These are phyloP conservation scores for Sparassis latifolia DNA, from an alignment of 1,284 basidiomycete genomes.

Conservation along the genomic window DNA sequence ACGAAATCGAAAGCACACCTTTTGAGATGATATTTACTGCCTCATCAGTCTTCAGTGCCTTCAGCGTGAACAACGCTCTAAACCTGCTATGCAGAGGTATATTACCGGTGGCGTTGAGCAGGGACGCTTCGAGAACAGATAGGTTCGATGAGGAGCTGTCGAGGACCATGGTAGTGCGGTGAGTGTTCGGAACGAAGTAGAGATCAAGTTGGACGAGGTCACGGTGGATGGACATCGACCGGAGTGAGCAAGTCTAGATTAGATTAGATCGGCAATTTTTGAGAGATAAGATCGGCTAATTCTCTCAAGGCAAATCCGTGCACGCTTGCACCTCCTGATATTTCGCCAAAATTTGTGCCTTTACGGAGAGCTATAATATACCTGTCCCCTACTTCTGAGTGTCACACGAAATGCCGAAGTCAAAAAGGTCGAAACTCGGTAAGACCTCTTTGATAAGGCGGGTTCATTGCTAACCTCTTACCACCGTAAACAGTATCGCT, in stretches of 20 bases:
- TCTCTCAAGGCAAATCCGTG: constrained; percentile 1
- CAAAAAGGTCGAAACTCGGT: constrained; percentile 82
- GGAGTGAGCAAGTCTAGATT: constrained; percentile 11
- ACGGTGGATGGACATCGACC: constrained; percentile 7
- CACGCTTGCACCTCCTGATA: background rate
- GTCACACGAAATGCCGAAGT: constrained; percentile 68
- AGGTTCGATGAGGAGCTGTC: constrained; percentile 19
- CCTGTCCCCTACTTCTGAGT: background rate
- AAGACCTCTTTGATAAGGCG: constrained; percentile 4
- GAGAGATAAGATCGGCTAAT: constrained; percentile 16
- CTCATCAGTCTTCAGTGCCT: constrained; percentile 75
- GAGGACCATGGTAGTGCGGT: constrained; percentile 23
- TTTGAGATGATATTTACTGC: constrained; percentile 84
- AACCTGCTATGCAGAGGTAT: constrained; percentile 87
- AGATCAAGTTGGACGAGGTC: constrained; percentile 5
- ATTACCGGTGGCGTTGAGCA: constrained; percentile 72
- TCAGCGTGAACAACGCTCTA: constrained; percentile 90
- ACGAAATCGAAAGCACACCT: constrained; percentile 40
- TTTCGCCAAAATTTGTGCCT: background rate
- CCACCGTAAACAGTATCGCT: constrained; percentile 49
- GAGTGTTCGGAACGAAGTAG: background rate
- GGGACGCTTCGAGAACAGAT: constrained; percentile 52
- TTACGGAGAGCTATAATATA: too few relatives aligned
- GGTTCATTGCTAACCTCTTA: background rate
- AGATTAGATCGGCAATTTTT: constrained; percentile 19